Base-by-base conservation (phyloP, 139 green algal genomes). In the Chlorella ohadii region DNA sequence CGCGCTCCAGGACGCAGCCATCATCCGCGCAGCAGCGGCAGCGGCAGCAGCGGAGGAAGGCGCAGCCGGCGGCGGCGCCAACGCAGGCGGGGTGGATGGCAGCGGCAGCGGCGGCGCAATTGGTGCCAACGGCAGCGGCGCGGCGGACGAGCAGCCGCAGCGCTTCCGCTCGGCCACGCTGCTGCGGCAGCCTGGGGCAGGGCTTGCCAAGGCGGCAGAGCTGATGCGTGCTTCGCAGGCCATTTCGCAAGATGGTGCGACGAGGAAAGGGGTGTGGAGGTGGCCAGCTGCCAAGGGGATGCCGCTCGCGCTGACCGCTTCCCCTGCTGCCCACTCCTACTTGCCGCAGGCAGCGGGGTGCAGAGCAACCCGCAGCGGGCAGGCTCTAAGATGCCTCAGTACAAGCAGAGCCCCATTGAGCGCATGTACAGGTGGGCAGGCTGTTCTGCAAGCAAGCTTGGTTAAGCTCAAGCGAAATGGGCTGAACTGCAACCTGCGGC, bases 321-420 rank as follows among this genome's bases (percentile, higher is more conserved):
- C n/a, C n/a, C n/a, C n/a, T n/a, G n/a, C 44, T 51, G 44, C 44
- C 7, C 44, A 51, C 44, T 6, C 44, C 44, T 9, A 51, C 9
- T 51, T 51, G n/a, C n/a, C n/a, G 51, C 51, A 59, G 59, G 59
- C 76, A 41, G 74, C 55, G 74, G 51, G 1, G 76, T 72, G 34
- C 76, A 71, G 17, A 11, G 36, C 59, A 82, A 82, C 59, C 76
- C 76, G 57, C 76, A 82, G 59, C 76, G 36, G 25, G 34, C 13
- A 23, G 17, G 23, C 59, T 61, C 76, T 11, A 38, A 47, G 36
- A 63, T 63, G 11, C 12, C 36, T 15, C 39, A 16, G 16, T 72
- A 71, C 57, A 82, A 72, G 76, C 76, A 82, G 76, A 72, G 57
- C 25, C 76, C 76, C 5, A 82, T 82, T 20, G 76, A 82, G 27